These are phyloP conservation scores for Triticum timopheevii DNA, from an alignment of 176 grass and related monocot species.

Conservation along the genomic window DNA sequence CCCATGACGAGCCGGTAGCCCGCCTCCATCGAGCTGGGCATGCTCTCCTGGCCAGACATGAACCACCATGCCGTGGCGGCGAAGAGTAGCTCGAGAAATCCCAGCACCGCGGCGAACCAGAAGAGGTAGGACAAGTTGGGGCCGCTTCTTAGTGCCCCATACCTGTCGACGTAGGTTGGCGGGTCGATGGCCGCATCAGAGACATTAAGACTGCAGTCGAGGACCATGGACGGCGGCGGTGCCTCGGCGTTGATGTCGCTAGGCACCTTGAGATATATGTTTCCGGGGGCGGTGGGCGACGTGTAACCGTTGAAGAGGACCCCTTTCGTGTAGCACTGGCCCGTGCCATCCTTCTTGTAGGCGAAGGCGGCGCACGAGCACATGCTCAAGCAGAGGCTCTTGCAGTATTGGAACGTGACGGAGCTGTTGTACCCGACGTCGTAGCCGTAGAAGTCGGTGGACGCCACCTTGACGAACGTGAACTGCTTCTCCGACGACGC, in stretches of 20 bases:
- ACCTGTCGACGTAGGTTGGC: neutral
- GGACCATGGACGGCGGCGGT: too few species aligned
- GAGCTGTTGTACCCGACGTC: neutral
- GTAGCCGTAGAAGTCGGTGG: constrained; percentile 51
- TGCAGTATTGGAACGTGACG: constrained; percentile 33
- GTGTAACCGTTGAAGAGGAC: neutral
- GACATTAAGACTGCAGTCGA: neutral
- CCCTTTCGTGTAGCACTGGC: constrained; percentile 35
- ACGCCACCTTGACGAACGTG: constrained; percentile 11
- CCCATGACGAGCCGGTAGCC: constrained; percentile 45
- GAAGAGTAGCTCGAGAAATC: constrained; percentile 29
- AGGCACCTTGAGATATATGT: neutral
- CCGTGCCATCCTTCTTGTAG: neutral
- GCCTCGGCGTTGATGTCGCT: neutral
- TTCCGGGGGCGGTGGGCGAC: neutral
- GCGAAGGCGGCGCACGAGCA: neutral
- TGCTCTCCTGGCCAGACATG: constrained; percentile 33
- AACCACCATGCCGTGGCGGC: constrained; percentile 30
- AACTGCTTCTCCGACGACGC: neutral
- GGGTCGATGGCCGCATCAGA: neutral
- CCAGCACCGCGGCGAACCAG: constrained; percentile 9
- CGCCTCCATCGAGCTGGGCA: constrained; percentile 12
- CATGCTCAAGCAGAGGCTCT: neutral
- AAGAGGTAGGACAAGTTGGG: neutral
- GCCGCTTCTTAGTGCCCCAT: neutral